Conservation (phyloP, 2,329 filamentous ascomycete species). For the Epicoccum nigrum region DNA sequence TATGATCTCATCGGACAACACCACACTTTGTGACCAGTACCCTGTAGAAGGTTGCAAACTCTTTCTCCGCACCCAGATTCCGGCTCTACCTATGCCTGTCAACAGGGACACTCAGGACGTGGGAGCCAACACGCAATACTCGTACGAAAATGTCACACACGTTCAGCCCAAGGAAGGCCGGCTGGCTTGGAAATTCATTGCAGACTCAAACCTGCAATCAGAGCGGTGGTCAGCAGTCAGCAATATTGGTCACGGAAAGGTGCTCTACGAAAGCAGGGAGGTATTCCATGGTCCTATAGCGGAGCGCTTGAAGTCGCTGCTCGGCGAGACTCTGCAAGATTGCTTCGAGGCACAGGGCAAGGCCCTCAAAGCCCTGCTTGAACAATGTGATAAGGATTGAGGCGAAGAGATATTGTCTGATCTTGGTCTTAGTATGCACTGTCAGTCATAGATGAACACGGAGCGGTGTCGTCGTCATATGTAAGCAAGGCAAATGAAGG, state of each 20-base stretch:
- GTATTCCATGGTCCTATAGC: constrained; percentile 33
- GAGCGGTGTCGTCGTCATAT: neutral
- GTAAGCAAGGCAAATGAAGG: too few species aligned
- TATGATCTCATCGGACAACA: constrained; percentile 26
- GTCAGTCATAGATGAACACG: neutral
- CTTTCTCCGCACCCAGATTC: constrained; percentile 38
- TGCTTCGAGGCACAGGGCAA: constrained; percentile 37
- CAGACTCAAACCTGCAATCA: constrained; percentile 20
- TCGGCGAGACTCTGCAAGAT: constrained; percentile 28
- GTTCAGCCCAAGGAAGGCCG: constrained; percentile 33
- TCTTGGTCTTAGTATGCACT: neutral
- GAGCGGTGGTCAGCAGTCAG: constrained; percentile 40
- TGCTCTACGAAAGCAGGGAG: constrained; percentile 42
- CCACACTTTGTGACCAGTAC: constrained; percentile 31
- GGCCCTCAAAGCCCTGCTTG: constrained; percentile 34
- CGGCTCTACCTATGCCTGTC: constrained; percentile 38
- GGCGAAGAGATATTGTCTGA: neutral
- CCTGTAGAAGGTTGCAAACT: constrained; percentile 32
- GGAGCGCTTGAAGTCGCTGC: constrained; percentile 15
- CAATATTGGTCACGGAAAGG: constrained; percentile 26
- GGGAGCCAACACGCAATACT: constrained; percentile 27
- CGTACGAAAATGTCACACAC: constrained; percentile 37
- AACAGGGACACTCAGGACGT: constrained; percentile 34
- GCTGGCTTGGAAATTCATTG: constrained; percentile 34
- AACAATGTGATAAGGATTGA: constrained; percentile 10